Evolutionary conservation across 139 green algal genomes (phyloP), one percentile per base, ranked within the genome.

Genomic region (Dunaliella primolecta): DNA sequence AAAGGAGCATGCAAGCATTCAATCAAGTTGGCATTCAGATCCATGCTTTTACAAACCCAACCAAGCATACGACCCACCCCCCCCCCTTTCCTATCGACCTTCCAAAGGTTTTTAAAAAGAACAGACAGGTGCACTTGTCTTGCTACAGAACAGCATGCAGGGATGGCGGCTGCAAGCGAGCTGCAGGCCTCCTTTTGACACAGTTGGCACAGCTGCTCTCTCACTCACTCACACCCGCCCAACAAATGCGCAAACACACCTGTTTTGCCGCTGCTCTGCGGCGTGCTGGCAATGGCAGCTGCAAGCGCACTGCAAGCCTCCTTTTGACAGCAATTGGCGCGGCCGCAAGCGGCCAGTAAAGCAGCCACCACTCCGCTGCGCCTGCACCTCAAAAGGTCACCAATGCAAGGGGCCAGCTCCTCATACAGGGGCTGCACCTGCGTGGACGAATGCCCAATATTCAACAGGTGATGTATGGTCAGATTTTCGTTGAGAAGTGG

Each of bases 281-380:
- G 7, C 56, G 1, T 82, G 77, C 24, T 23, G 3, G 82, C 31
- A 15, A 70, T 36, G n/a, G 35, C 23, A 30, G 32, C 55, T 72
- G 29, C 20, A 83, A 94, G 91, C 35, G 87, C 84, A 29, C 84
- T 89, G 36, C 84, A 91, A n/a, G 87, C 82, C 72, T 92, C 89
- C 30, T 64, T 72, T 80, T 94, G 85, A 35, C 91, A 81, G 55
- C 76, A 89, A 23, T 87, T 84, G 0, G 81, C 85, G 7, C 93
- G 86, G 0, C 84, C 90, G 75, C 84, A 89, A 21, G 88, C 87
- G n/a, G 89, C 91, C 75, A 94, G 83, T 83, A 97, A 89, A 33
- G 93, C 93, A n/a, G 92, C 93, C 3, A 95, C 84, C 56, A 97
- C 93, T 27, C 93, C 94, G 3, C 83, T 83, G 32, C 94, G 87